phyloP scores from a whole-genome alignment of 2,329 filamentous ascomycete species.

The Hypocrella siamensis region DNA sequence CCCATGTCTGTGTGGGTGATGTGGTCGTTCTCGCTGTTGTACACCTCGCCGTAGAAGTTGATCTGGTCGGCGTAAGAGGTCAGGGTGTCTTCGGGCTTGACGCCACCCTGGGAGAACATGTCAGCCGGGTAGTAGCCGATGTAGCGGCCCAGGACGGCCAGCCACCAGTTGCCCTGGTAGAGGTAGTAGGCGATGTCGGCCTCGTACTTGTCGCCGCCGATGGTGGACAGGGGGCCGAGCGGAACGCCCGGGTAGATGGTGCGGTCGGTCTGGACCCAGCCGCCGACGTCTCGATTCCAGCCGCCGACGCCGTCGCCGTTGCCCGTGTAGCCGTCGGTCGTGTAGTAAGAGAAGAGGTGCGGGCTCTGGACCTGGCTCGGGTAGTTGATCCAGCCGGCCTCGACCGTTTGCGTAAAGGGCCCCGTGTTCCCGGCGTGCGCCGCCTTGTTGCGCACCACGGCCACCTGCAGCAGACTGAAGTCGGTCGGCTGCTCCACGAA shows the following conservation, averaged over 20 bases:
- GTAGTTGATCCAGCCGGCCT: conserved; percentile 9
- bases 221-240: conserved; percentile 4
- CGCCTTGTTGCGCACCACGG: conserved; percentile 5
- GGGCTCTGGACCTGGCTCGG: conserved; percentile 4
- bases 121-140: conserved; percentile 9
- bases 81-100: conserved; percentile 4
- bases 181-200: conserved; percentile 5
- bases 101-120: conserved; percentile 5
- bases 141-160: conserved; percentile 5
- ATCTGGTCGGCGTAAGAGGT: conserved; percentile 4
- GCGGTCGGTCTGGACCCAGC: conserved; percentile 8
- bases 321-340: conserved; percentile 6
- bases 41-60: conserved; percentile 9
- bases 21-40: conserved; percentile 6
- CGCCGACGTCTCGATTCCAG: conserved; percentile 7
- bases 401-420: conserved; percentile 7
- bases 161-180: conserved; percentile 8
- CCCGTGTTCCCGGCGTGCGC: conserved; percentile 3
- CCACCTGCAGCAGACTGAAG: conserved; percentile 9
- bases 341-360: conserved; percentile 9
- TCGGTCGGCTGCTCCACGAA: conserved; percentile 5
- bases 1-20: conserved; percentile 10
- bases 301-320: conserved; percentile 6
- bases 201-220: conserved; percentile 6
- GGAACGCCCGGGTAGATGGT: conserved; percentile 7